A percentile compares a stretch with the other conserved stretches of the same genome.
Conservation (phyloP, 345 rosid species). For the Arabis hirsuta region DNA sequence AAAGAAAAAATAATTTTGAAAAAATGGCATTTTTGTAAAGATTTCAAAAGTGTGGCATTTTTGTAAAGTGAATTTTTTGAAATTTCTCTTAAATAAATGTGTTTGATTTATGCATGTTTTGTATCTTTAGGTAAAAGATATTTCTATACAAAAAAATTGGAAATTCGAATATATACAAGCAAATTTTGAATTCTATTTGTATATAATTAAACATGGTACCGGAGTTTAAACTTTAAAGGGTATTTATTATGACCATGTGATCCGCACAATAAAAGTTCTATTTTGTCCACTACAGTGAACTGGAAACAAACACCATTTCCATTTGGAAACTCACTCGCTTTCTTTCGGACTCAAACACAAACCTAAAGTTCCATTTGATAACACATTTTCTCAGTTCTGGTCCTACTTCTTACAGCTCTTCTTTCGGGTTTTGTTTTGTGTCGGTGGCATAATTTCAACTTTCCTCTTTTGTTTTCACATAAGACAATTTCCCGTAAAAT, state of each 20-base stretch:
- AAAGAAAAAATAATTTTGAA: no score
- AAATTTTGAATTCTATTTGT: no score
- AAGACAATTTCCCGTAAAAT: conserved; percentile 21
- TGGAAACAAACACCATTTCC: neutral
- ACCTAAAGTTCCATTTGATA: neutral
- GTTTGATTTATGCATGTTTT: no score
- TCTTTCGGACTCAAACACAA: neutral
- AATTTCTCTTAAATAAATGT: no score
- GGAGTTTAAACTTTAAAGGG: neutral
- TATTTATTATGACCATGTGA: conserved; percentile 15
- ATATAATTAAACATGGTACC: no score
- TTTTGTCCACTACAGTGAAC: conserved; percentile 18
- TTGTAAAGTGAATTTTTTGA: no score
- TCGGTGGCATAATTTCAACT: conserved; percentile 45
- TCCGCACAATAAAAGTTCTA: conserved; percentile 25
- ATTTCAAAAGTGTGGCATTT: no score
- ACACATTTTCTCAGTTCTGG: conserved; percentile 22
- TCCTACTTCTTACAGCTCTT: conserved; percentile 40
- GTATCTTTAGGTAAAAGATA: no score
- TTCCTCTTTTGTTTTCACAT: conserved; percentile 29
- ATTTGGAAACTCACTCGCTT: neutral
- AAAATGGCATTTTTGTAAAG: no score
- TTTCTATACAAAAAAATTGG: no score
- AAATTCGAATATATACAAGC: no score
- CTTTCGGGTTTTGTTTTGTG: conserved; percentile 24